A percentile compares a stretch with the other conserved stretches of the same genome.
phyloP scores from a whole-genome alignment of 306 rosid genomes.

The Prunus davidiana region DNA sequence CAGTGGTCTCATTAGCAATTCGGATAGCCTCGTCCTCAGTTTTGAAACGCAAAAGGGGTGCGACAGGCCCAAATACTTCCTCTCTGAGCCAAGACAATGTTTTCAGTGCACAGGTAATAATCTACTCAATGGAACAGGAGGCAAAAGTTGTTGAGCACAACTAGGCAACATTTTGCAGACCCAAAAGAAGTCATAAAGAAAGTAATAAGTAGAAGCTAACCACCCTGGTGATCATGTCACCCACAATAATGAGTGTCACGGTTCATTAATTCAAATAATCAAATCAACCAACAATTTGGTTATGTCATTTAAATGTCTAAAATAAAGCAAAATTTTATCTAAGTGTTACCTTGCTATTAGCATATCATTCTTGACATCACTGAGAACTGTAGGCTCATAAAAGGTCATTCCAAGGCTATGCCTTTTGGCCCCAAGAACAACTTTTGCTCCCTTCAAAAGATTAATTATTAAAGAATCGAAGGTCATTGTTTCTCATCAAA shows the following conservation, averaged over 20 bases:
- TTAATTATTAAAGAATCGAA: conserved; percentile 11
- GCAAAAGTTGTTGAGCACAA: not conserved
- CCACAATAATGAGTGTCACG: not conserved
- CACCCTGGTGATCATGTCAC: not conserved
- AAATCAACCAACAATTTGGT: not conserved
- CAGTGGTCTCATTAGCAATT: conserved; percentile 80
- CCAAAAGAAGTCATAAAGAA: not conserved
- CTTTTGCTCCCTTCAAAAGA: conserved; percentile 81
- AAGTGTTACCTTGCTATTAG: conserved; percentile 61
- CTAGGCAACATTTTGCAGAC: not conserved
- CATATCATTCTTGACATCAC: conserved; percentile 76
- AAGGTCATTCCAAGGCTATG: conserved; percentile 85
- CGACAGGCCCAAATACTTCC: conserved; percentile 97
- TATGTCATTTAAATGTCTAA: not conserved
- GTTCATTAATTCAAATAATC: not conserved
- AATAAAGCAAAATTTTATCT: not conserved
- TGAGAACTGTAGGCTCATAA: conserved; percentile 82
- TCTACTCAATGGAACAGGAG: not conserved
- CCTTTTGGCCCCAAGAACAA: conserved; percentile 84
- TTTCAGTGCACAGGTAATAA: conserved; percentile 9
- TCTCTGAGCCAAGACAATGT: conserved; percentile 51
- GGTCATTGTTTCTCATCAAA: conserved; percentile 7
- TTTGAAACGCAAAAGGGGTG: conserved; percentile 80
- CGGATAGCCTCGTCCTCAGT: conserved; percentile 87
- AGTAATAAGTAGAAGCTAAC: not conserved